Percentiles rank a stretch among this genome's conserved stretches.
These are phyloP conservation scores for Phaffia rhodozyma DNA, from an alignment of 1,284 basidiomycete genomes.

Conservation along the genomic window DNA sequence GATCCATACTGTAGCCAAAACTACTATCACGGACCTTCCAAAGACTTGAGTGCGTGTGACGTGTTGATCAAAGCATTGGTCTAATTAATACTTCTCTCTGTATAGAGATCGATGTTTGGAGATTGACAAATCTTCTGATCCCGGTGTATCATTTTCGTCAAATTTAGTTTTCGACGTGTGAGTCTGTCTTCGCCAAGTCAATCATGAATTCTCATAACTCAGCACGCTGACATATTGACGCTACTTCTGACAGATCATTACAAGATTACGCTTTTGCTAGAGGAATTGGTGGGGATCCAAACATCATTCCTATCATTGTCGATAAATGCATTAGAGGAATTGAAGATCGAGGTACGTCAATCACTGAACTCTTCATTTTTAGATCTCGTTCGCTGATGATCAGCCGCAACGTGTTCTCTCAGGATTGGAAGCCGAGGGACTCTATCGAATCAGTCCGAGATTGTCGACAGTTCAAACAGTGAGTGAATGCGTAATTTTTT, in stretches of 20 bases:
- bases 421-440: conserved; percentile 70
- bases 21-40: conserved; percentile 74
- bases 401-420: neutral
- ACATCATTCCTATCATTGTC: conserved; percentile 62
- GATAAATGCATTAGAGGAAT: conserved; percentile 74
- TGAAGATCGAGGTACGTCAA: conserved; percentile 45
- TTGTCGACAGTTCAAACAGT: conserved; percentile 74
- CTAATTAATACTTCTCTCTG: neutral
- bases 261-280: conserved; percentile 84
- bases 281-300: conserved; percentile 50
- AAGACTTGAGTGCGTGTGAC: conserved; percentile 36
- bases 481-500: conserved; percentile 21
- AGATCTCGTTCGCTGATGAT: neutral
- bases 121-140: neutral
- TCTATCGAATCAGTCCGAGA: conserved; percentile 48
- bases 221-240: neutral
- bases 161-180: neutral
- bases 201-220: neutral
- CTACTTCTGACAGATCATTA: conserved; percentile 39
- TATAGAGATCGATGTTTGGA: neutral
- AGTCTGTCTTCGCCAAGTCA: neutral
- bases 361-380: neutral
- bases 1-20: conserved; percentile 42
- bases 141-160: neutral
- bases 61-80: neutral